A percentile compares a stretch with the other conserved stretches of the same genome.
phyloP scores from a whole-genome alignment of 108 stramenopile species.

The Bacterosira constricta region DNA sequence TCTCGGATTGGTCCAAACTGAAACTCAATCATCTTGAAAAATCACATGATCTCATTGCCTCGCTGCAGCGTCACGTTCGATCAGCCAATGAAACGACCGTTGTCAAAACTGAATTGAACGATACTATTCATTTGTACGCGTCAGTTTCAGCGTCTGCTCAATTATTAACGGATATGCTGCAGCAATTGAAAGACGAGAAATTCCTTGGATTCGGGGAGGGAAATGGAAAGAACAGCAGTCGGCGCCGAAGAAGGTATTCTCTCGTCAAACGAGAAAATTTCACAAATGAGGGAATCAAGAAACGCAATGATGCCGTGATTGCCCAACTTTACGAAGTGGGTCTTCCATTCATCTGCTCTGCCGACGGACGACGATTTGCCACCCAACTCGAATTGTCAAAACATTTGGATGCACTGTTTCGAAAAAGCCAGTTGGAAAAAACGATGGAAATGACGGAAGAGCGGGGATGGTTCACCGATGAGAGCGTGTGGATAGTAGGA shows the following conservation, averaged over 20 bases:
- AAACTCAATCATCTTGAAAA: conserved; percentile 61
- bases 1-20: conserved; percentile 71
- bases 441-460: conserved; percentile 73
- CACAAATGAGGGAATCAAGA: conserved; percentile 79
- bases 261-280: conserved; percentile 49
- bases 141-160: conserved; percentile 47
- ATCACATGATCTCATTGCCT: conserved; percentile 56
- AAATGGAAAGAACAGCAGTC: background rate
- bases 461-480: conserved; percentile 78
- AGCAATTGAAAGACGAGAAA: conserved; percentile 11
- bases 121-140: conserved; percentile 40
- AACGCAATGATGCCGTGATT: conserved; percentile 73
- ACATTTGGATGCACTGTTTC: conserved; percentile 80
- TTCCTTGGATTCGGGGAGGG: background rate
- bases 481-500: conserved; percentile 48
- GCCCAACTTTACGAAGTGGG: conserved; percentile 79
- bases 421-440: conserved; percentile 76
- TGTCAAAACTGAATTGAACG: conserved; percentile 30
- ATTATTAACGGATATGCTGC: conserved; percentile 43
- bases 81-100: conserved; percentile 41
- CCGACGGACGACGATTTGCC: conserved; percentile 79
- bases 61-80: conserved; percentile 57
- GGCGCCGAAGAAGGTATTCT: conserved; percentile 30
- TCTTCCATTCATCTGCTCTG: conserved; percentile 78
- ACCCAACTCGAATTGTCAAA: conserved; percentile 76